These are phyloP conservation scores for Ormosia semicastrata DNA, from an alignment of 306 rosid genomes.

Conservation along the genomic window DNA sequence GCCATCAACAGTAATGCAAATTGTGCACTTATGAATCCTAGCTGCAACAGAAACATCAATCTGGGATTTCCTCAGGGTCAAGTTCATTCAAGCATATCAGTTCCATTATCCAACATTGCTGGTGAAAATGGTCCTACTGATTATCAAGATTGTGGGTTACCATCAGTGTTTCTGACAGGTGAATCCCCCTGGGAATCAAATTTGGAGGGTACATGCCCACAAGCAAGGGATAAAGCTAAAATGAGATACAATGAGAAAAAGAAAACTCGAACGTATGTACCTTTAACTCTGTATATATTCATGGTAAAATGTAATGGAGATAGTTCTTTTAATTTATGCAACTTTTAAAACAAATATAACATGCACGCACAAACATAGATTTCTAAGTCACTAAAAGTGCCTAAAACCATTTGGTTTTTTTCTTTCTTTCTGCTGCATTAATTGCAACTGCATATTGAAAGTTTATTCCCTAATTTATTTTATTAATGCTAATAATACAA, in stretches of 20 bases:
- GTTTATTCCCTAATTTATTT: neutral
- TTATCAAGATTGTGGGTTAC: slow-evolving; percentile 64
- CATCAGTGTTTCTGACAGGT: slow-evolving; percentile 54
- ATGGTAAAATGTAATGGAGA: slow-evolving; percentile 5
- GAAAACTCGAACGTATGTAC: slow-evolving; percentile 74
- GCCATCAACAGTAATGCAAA: slow-evolving; percentile 41
- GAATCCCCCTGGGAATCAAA: slow-evolving; percentile 71
- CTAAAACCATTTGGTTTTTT: neutral
- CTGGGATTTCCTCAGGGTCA: slow-evolving; percentile 66
- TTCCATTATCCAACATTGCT: slow-evolving; percentile 56
- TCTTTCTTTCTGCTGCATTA: neutral
- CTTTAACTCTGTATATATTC: slow-evolving; percentile 18
- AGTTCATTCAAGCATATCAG: slow-evolving; percentile 57
- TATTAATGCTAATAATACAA: neutral
- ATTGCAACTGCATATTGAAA: neutral
- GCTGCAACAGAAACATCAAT: slow-evolving; percentile 45
- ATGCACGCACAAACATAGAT: neutral
- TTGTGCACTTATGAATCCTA: slow-evolving; percentile 49
- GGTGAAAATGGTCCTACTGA: slow-evolving; percentile 62
- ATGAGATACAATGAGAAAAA: slow-evolving; percentile 85
- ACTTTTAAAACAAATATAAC: neutral
- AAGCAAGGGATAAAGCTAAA: slow-evolving; percentile 80
- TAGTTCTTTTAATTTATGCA: neutral
- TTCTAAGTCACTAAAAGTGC: neutral
- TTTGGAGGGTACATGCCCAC: slow-evolving; percentile 55